Conservation (phyloP, 148 eudicot genomes). For the Silene conica region DNA sequence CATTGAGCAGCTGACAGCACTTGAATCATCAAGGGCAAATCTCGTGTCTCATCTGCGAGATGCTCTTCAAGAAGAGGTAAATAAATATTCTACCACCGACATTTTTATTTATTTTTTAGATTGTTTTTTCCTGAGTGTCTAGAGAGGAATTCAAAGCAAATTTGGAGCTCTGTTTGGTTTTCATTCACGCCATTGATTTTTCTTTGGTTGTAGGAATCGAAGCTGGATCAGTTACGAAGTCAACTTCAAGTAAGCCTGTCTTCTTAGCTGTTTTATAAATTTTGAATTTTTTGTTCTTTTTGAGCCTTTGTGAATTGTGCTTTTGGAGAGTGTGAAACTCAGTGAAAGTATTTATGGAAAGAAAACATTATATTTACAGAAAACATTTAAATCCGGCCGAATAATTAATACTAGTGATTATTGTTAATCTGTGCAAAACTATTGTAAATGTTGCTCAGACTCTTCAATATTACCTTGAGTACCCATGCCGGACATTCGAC, state of each 20-base stretch:
- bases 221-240: constrained; percentile 61
- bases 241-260: constrained; percentile 69
- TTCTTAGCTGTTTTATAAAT: background rate
- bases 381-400: background rate
- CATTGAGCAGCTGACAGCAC: constrained; percentile 60
- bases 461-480: too few species aligned
- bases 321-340: constrained; percentile 8
- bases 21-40: constrained; percentile 67
- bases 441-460: too few species aligned
- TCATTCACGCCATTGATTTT: background rate
- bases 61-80: constrained; percentile 84
- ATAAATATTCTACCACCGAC: background rate
- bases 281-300: background rate
- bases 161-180: background rate
- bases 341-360: background rate
- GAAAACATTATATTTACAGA: background rate
- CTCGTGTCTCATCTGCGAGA: constrained; percentile 68
- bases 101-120: background rate
- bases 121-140: background rate
- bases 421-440: background rate
- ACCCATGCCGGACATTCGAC: too few species aligned
- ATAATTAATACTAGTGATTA: background rate
- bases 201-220: constrained; percentile 51
- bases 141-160: background rate
- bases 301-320: background rate